Evolutionary conservation across 495 filamentous ascomycete genomes (phyloP), one percentile per base, ranked within the genome.

Genomic region (Pyrenopolyporus hunteri): DNA sequence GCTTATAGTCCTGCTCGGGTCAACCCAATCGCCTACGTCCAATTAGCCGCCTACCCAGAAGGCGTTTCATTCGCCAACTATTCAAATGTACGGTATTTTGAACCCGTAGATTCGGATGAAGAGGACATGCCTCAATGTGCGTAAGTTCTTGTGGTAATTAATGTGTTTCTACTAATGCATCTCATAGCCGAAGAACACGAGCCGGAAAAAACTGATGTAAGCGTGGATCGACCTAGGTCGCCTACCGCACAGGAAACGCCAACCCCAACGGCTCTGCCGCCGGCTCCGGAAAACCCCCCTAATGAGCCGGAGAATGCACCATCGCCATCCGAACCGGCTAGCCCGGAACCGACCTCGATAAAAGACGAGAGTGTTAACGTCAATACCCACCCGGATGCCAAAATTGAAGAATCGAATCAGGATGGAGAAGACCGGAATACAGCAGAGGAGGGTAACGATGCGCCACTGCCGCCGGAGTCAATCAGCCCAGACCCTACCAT

Each of bases 41-140:
- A 75, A 71, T 63, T 75, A 57, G 68, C 75, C 62, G 46, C 76
- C 43, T 78, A 70, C 66, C 74, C 70, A 45, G 49, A 72, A 59
- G 59, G 70, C 59, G 67, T 80, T 47, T 69, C 74, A 70, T 63
- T 75, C 54, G 68, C 75, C 59, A 47, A 78, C 40, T 78, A 70
- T 63, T 75, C 70, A 39, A 48, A 72, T 22, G 64, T 78, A 44
- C 53, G 74, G 56, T 77, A 71, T 62, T 66, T 73, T 52, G 14
- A 74, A 46, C 37, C 53, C 13, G 49, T 70, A 3, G 65, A 72
- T 37, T 69, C 70, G 23, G 75, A 77, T 35, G 55, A 64, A 25
- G 78, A 76, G 14, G 48, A 69, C 59, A 67, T 70, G 11, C 36
- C 68, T 19, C 16, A 64, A 65, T 69, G 71, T 69, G 69, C 36